phyloP scores from a whole-genome alignment of 2,329 filamentous ascomycete genomes.

The Xylariaceae sp. region DNA sequence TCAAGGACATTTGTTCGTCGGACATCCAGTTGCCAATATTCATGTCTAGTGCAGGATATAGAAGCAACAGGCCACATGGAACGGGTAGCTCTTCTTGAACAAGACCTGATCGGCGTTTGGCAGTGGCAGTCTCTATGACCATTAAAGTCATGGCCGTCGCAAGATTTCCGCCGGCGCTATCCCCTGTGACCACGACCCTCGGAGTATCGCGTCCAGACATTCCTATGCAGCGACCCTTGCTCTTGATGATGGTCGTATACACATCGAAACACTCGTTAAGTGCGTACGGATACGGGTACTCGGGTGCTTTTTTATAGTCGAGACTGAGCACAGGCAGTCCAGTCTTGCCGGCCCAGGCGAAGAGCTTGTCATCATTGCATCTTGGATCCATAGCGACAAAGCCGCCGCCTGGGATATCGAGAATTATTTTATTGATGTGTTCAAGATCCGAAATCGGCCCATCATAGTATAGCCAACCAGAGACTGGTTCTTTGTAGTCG shows the following conservation, averaged over 20 bases:
- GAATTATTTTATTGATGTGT: slow-evolving; percentile 76
- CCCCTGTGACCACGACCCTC: slow-evolving; percentile 75
- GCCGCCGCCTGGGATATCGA: slow-evolving; percentile 93
- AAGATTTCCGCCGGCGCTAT: slow-evolving; percentile 84
- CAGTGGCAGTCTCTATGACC: slow-evolving; percentile 78
- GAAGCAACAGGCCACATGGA: slow-evolving; percentile 81
- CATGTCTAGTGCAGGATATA: slow-evolving; percentile 93
- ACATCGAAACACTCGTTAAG: slow-evolving; percentile 89
- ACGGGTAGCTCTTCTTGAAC: slow-evolving; percentile 68
- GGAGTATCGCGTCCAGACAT: slow-evolving; percentile 71
- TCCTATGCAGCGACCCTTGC: slow-evolving; percentile 76
- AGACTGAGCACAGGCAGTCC: slow-evolving; percentile 89
- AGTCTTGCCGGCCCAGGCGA: slow-evolving; percentile 89
- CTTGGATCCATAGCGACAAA: slow-evolving; percentile 98
- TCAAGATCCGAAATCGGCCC: slow-evolving; percentile 80
- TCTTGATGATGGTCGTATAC: slow-evolving; percentile 76
- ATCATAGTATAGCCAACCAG: slow-evolving; percentile 93
- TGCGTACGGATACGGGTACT: slow-evolving; percentile 84
- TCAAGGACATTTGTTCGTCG: slow-evolving; percentile 94
- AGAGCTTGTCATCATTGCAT: slow-evolving; percentile 90
- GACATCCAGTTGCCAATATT: slow-evolving; percentile 99
- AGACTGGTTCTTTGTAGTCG: slow-evolving; percentile 81
- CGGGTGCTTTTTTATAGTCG: slow-evolving; percentile 88
- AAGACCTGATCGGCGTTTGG: slow-evolving; percentile 61
- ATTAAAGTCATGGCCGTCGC: slow-evolving; percentile 84